These are phyloP conservation scores for Zhuliangozyma blackwelliae DNA, from an alignment of 1,139 yeast species.

Conservation along the genomic window DNA sequence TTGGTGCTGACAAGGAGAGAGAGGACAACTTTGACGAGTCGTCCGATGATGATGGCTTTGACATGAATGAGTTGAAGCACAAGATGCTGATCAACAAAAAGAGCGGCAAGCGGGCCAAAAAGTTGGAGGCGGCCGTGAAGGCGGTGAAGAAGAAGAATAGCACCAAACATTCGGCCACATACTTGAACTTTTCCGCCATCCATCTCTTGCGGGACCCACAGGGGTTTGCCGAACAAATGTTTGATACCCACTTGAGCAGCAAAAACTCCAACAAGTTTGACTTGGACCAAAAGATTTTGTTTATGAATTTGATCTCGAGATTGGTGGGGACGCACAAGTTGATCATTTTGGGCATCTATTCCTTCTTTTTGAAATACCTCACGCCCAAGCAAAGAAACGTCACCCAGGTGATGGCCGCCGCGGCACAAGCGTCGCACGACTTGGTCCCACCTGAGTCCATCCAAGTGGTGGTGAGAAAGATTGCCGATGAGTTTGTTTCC, in stretches of 20 bases:
- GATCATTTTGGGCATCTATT: constrained; percentile 82
- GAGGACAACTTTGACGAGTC: constrained; percentile 74
- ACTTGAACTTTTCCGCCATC: constrained; percentile 87
- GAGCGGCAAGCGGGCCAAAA: constrained; percentile 72
- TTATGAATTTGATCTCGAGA: constrained; percentile 83
- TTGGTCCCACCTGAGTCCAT: constrained; percentile 93
- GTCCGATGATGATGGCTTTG: constrained; percentile 69
- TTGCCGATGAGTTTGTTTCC: constrained; percentile 95
- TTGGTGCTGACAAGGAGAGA: constrained; percentile 94
- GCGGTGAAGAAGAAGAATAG: constrained; percentile 56
- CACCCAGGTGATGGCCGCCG: constrained; percentile 93
- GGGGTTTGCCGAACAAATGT: constrained; percentile 88
- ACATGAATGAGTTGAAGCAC: constrained; percentile 68
- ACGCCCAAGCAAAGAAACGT: constrained; percentile 94
- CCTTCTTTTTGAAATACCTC: constrained; percentile 80
- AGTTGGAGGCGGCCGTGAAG: constrained; percentile 69
- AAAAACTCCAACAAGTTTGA: constrained; percentile 65
- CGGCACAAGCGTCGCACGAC: constrained; percentile 96
- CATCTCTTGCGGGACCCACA: constrained; percentile 95
- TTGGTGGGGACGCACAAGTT: constrained; percentile 92
- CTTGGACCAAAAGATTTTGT: constrained; percentile 82
- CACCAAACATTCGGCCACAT: constrained; percentile 57
- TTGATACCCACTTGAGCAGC: constrained; percentile 64
- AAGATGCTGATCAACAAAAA: constrained; percentile 81
- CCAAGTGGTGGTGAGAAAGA: constrained; percentile 73